Evolutionary conservation across 257 asterid species (phyloP).

Genomic region (Salvia splendens): DNA sequence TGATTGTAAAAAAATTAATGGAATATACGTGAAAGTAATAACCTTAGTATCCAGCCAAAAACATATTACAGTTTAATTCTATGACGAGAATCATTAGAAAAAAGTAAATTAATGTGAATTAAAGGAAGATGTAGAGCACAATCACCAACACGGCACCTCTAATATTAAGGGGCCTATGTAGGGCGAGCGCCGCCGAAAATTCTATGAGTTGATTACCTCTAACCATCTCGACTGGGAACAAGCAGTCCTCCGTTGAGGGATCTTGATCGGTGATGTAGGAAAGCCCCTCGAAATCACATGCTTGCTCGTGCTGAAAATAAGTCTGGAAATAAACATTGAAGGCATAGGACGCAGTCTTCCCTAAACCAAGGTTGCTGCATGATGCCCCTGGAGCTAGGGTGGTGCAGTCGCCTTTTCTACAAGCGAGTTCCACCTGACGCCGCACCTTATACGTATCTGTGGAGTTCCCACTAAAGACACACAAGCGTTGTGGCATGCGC

Average conservation of each 20-base stretch:
- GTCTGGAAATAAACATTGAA: constrained; percentile 38
- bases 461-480: constrained; percentile 22
- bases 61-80: too few species aligned
- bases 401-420: constrained; percentile 34
- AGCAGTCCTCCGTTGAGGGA: constrained; percentile 38
- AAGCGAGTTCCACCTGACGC: accelerated
- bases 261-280: constrained; percentile 23
- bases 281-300: constrained; percentile 28
- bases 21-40: too few species aligned
- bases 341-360: constrained; percentile 32
- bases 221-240: constrained; percentile 49
- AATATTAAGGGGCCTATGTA: neutral
- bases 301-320: constrained; percentile 21
- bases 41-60: too few species aligned
- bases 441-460: neutral
- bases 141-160: too few species aligned
- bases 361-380: constrained; percentile 27
- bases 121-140: too few species aligned
- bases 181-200: neutral
- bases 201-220: constrained; percentile 13
- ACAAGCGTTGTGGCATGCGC: constrained; percentile 47
- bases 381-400: constrained; percentile 30
- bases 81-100: too few species aligned
- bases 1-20: too few species aligned
- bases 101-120: too few species aligned